A percentile compares a stretch with the other conserved stretches of the same genome.
Evolutionary conservation across 192 early-diverging fungal genomes (phyloP).

Genomic region (Entomortierella beljakovae): DNA sequence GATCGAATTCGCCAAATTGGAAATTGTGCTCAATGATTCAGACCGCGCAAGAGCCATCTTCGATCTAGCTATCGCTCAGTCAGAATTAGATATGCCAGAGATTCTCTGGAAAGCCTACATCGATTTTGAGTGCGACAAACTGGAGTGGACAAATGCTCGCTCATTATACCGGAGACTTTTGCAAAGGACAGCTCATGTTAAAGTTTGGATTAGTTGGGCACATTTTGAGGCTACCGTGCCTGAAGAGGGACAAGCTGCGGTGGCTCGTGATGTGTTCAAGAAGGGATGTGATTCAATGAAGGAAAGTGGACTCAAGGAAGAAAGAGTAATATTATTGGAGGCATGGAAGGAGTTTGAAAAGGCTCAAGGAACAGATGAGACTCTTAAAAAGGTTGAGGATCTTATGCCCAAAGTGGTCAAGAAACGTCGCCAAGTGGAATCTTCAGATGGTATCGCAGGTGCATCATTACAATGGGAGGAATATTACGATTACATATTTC

Average conservation of each 20-base stretch:
- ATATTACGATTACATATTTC: conserved; percentile 99
- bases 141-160: conserved; percentile 83
- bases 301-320: conserved; percentile 80
- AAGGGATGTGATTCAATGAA: conserved; percentile 79
- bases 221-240: conserved; percentile 86
- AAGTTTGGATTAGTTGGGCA: conserved; percentile 96
- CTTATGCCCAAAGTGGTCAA: conserved; percentile 94
- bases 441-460: conserved; percentile 52
- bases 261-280: conserved; percentile 82
- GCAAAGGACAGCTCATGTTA: conserved; percentile 91
- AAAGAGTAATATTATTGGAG: conserved; percentile 90
- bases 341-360: conserved; percentile 92
- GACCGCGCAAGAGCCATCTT: conserved; percentile 91
- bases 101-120: conserved; percentile 99
- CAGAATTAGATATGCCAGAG: conserved; percentile 96
- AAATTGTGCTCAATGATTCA: conserved; percentile 84
- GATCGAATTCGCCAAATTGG: conserved; percentile 97
- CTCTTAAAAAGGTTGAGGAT: conserved; percentile 69
- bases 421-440: conserved; percentile 78
- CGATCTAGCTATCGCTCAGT: conserved; percentile 91
- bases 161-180: conserved; percentile 88
- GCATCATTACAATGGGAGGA: conserved; percentile 87
- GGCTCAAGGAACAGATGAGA: conserved; percentile 65
- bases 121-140: conserved; percentile 90
- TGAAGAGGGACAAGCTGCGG: conserved; percentile 60